Evolutionary conservation across 1,139 yeast species (phyloP).

Genomic region (Kurtzmaniella natalensis): DNA sequence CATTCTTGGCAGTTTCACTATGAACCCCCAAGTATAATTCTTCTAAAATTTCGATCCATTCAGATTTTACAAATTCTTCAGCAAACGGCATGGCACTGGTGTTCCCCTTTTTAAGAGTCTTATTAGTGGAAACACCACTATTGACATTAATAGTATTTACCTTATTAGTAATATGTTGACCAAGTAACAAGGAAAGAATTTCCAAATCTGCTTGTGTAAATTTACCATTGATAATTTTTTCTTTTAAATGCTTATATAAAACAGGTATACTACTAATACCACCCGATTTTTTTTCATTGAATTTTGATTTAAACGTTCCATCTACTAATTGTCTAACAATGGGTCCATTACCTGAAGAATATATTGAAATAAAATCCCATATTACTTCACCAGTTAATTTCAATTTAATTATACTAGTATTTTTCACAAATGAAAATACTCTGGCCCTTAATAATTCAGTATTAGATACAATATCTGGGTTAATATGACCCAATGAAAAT

Average conservation of each 20-base stretch:
- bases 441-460: constrained; percentile 43
- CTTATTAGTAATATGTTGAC: constrained; percentile 24
- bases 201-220: constrained; percentile 42
- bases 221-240: constrained; percentile 39
- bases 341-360: constrained; percentile 41
- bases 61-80: constrained; percentile 46
- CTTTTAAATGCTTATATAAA: constrained; percentile 43
- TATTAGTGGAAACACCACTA: constrained; percentile 7
- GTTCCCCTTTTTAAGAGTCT: constrained; percentile 15
- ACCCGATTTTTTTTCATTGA: constrained; percentile 48
- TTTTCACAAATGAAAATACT: constrained; percentile 50
- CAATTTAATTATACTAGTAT: constrained; percentile 50
- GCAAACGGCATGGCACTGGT: constrained; percentile 37
- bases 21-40: constrained; percentile 50
- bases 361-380: constrained; percentile 60
- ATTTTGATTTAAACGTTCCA: constrained; percentile 46
- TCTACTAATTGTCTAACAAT: constrained; percentile 51
- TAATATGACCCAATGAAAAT: constrained; percentile 64
- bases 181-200: constrained; percentile 40
- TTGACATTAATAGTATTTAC: constrained; percentile 9
- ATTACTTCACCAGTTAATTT: constrained; percentile 54
- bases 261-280: constrained; percentile 41
- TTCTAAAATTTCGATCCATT: constrained; percentile 60
- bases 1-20: constrained; percentile 39
- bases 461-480: constrained; percentile 59